Conservation (phyloP, 2,329 filamentous ascomycete genomes). For the Scedosporium boydii region DNA sequence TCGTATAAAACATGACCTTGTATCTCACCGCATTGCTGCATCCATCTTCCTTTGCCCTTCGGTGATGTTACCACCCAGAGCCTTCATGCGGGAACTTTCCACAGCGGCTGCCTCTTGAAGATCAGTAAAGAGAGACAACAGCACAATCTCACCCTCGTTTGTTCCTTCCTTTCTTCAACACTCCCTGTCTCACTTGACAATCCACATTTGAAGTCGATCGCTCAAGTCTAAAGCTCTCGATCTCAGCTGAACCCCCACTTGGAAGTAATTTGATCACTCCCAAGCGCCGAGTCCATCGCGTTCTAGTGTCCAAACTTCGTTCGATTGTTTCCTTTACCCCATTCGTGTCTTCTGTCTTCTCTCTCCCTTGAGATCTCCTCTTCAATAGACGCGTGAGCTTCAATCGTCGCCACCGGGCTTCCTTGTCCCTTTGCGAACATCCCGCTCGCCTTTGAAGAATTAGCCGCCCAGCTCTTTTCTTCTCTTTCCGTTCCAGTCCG, state of each 20-base stretch:
- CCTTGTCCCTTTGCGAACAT: background rate
- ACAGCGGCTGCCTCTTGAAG: background rate
- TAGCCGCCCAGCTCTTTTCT: background rate
- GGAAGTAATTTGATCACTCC: too few relatives aligned
- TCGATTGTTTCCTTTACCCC: background rate
- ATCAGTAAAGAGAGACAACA: background rate
- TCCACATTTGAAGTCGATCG: too few relatives aligned
- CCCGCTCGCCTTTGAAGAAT: background rate
- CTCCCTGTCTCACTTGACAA: too few relatives aligned
- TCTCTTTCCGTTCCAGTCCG: too few relatives aligned
- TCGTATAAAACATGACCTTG: background rate
- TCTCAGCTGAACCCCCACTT: too few relatives aligned
- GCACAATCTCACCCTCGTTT: too few relatives aligned
- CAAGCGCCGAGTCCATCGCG: background rate
- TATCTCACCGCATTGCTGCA: background rate
- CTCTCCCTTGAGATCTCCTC: background rate
- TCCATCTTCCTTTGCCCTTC: background rate
- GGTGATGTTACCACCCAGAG: background rate
- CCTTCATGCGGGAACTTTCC: background rate
- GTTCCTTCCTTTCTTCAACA: too few relatives aligned
- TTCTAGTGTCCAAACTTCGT: background rate
- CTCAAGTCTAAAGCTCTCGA: too few relatives aligned
- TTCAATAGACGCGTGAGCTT: background rate
- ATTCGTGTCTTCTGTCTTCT: background rate
- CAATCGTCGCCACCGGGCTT: background rate